Percentiles rank a stretch among this genome's conserved stretches.
These are phyloP conservation scores for Triticum aestivum DNA, from an alignment of 176 grass and related monocot species.

Conservation along the genomic window DNA sequence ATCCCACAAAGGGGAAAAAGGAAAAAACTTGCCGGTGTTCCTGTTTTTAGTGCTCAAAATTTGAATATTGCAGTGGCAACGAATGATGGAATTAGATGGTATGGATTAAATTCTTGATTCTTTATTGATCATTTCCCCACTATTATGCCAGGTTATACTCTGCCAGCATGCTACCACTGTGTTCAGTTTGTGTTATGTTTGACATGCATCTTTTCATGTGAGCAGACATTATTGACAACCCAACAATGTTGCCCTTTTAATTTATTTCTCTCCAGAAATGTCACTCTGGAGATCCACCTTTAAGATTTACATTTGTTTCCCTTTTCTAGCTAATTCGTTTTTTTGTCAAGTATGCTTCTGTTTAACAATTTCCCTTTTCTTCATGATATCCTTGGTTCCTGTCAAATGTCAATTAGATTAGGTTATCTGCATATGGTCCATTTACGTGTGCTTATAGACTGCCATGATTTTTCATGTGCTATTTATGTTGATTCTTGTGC, in stretches of 20 bases:
- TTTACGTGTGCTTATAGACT: background rate
- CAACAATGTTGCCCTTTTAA: background rate
- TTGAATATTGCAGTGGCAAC: conserved; percentile 96
- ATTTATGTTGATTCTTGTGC: background rate
- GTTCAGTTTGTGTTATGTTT: background rate
- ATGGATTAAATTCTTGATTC: conserved; percentile 26
- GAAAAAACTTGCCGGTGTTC: conserved; percentile 80
- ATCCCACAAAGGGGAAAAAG: conserved; percentile 57
- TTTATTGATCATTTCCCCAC: background rate
- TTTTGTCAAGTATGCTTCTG: background rate
- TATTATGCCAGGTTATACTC: background rate
- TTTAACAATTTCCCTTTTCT: conserved; percentile 1
- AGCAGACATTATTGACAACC: conserved; percentile 10
- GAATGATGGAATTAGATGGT: conserved; percentile 97
- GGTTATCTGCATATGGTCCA: background rate
- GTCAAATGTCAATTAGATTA: background rate
- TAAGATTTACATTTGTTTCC: background rate
- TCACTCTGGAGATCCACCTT: background rate
- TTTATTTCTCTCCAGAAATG: background rate
- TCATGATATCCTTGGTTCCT: background rate
- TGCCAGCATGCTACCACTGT: background rate
- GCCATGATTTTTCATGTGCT: background rate
- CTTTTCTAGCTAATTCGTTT: background rate
- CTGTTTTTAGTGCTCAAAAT: conserved; percentile 89
- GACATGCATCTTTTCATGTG: background rate